Evolutionary conservation across 2,329 filamentous ascomycete genomes (phyloP).

Genomic region (Trichoderma afroharzianum): DNA sequence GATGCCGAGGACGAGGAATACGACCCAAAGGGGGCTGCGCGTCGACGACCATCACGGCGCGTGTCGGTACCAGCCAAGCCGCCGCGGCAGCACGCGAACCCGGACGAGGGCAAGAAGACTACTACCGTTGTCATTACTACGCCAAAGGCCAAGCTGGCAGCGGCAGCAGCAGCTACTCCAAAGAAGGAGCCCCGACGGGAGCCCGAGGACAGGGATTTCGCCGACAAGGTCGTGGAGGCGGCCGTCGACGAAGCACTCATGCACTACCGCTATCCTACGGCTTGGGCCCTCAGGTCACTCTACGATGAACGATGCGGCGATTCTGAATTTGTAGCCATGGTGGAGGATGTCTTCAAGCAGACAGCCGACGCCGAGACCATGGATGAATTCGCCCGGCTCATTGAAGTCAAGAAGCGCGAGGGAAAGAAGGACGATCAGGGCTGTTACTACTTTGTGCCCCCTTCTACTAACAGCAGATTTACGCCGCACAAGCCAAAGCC

Average conservation of each 20-base stretch:
- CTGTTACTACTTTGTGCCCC: constrained; percentile 52
- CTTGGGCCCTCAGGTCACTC: constrained; percentile 57
- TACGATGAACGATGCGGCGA: constrained; percentile 56
- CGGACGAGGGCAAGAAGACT: constrained; percentile 12
- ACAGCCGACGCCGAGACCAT: constrained; percentile 52
- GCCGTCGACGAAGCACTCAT: constrained; percentile 58
- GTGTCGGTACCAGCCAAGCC: constrained; percentile 30
- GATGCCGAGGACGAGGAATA: constrained; percentile 43
- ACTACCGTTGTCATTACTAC: neutral
- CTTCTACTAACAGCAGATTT: constrained; percentile 40
- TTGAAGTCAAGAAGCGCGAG: constrained; percentile 54
- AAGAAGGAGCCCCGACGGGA: constrained; percentile 22
- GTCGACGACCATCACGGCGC: constrained; percentile 34
- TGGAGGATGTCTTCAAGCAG: constrained; percentile 56
- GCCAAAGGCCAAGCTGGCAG: constrained; percentile 17
- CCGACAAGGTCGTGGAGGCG: constrained; percentile 51
- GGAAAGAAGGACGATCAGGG: constrained; percentile 51
- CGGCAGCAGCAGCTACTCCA: constrained; percentile 14
- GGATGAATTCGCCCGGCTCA: constrained; percentile 47
- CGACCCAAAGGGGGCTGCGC: constrained; percentile 36
- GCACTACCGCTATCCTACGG: constrained; percentile 57
- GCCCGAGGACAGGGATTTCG: constrained; percentile 40
- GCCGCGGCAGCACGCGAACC: constrained; percentile 20
- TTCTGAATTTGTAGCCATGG: constrained; percentile 51
- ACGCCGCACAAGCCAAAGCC: constrained; percentile 44